Evolutionary conservation across 345 rosid species (phyloP).

Genomic region (Ceriops tagal): DNA sequence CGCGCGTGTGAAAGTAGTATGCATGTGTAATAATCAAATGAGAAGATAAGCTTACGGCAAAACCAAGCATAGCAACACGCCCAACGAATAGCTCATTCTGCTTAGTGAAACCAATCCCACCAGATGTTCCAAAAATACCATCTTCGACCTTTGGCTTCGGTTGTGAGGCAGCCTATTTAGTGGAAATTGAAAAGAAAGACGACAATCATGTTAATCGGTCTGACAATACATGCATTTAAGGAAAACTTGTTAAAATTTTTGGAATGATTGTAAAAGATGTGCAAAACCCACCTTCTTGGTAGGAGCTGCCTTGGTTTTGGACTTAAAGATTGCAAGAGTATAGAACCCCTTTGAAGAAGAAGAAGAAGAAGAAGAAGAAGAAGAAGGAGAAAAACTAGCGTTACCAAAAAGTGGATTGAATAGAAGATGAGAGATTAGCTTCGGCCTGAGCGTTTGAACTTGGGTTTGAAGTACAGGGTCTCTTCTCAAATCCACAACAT

Average conservation of each 20-base stretch:
- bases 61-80: slow-evolving; percentile 97
- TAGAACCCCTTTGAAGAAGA: slow-evolving; percentile 19
- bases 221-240: not conserved
- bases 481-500: slow-evolving; percentile 37
- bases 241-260: not conserved
- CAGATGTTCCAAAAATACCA: slow-evolving; percentile 90
- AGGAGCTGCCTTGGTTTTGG: slow-evolving; percentile 74
- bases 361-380: slow-evolving; percentile 7
- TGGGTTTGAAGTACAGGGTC: slow-evolving; percentile 50
- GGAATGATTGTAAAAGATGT: not conserved
- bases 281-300: slow-evolving; percentile 45
- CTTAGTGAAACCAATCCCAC: slow-evolving; percentile 96
- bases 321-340: slow-evolving; percentile 69
- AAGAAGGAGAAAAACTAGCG: slow-evolving; percentile 16
- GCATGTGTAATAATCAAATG: not conserved
- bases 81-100: slow-evolving; percentile 93
- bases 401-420: slow-evolving; percentile 30
- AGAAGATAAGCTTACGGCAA: slow-evolving; percentile 64
- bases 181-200: not conserved
- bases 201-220: not conserved
- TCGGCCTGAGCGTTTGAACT: slow-evolving; percentile 46
- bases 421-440: slow-evolving; percentile 32
- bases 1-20: not conserved
- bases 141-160: slow-evolving; percentile 67
- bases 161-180: slow-evolving; percentile 13